phyloP scores from a whole-genome alignment of 176 grass and related monocot species.

The Phoenix dactylifera region DNA sequence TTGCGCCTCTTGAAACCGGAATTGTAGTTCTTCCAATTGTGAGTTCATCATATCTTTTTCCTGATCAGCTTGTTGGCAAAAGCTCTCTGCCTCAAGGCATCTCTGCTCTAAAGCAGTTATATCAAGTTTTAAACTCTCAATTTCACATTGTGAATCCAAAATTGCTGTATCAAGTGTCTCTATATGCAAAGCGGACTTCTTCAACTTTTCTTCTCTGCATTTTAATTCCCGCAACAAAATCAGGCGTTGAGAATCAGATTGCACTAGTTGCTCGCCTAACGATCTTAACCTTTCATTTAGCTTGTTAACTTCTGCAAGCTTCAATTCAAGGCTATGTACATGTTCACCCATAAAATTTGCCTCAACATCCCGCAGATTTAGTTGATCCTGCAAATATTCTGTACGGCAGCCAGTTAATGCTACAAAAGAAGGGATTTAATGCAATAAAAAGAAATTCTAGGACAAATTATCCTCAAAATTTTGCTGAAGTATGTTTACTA shows the following conservation, averaged over 20 bases:
- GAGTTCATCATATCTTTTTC: slow-evolving; percentile 27
- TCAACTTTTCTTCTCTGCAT: slow-evolving; percentile 58
- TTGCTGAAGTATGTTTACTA: too few species aligned
- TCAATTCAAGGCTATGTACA: slow-evolving; percentile 76
- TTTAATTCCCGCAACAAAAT: slow-evolving; percentile 64
- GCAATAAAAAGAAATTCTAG: too few species aligned
- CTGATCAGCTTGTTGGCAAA: slow-evolving; percentile 26
- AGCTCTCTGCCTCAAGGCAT: slow-evolving; percentile 39
- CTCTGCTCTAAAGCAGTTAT: slow-evolving; percentile 73
- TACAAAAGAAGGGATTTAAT: background rate
- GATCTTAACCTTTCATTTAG: slow-evolving; percentile 51
- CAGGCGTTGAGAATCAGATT: slow-evolving; percentile 59
- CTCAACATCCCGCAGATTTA: slow-evolving; percentile 72
- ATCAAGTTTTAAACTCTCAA: slow-evolving; percentile 97
- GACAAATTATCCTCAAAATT: too few species aligned
- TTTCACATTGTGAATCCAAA: slow-evolving; percentile 93
- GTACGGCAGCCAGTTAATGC: slow-evolving; percentile 19
- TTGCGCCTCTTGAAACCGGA: slow-evolving; percentile 34
- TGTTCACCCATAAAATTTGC: slow-evolving; percentile 87
- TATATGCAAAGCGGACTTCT: slow-evolving; percentile 57
- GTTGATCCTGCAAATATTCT: slow-evolving; percentile 97
- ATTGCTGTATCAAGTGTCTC: slow-evolving; percentile 53
- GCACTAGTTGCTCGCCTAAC: slow-evolving; percentile 41
- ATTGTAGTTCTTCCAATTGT: slow-evolving; percentile 27
- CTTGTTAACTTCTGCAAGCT: slow-evolving; percentile 70